Evolutionary conservation across 208 protist species (phyloP).

Genomic region (Kentomonas sorsogonicus): DNA sequence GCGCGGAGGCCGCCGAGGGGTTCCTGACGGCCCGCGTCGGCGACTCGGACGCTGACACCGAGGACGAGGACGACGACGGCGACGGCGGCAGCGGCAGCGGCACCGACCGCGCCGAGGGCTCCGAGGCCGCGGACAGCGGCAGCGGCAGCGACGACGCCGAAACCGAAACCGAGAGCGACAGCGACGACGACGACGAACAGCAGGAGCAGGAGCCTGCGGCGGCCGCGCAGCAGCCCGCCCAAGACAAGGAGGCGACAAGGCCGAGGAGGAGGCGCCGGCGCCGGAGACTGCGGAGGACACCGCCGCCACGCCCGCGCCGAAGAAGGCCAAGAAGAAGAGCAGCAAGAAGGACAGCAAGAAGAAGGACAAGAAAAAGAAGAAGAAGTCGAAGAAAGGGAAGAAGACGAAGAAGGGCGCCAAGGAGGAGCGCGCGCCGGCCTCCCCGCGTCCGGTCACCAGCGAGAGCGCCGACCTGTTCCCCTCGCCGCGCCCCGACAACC

Average conservation of each 20-base stretch:
- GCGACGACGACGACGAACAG: neutral
- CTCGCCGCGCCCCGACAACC: neutral
- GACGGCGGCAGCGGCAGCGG: neutral
- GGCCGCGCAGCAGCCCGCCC: neutral
- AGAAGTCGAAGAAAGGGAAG: no score
- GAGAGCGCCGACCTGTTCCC: slow-evolving; percentile 6
- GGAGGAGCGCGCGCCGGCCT: neutral
- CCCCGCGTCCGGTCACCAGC: neutral
- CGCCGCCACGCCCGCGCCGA: neutral
- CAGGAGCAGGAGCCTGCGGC: neutral
- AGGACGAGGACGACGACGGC: neutral
- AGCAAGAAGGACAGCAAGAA: neutral
- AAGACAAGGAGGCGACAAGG: slow-evolving; percentile 3
- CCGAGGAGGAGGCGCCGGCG: slow-evolving; percentile 3
- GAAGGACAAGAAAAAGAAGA: neutral
- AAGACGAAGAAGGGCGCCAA: neutral
- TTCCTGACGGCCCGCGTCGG: no score
- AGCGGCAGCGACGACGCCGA: neutral
- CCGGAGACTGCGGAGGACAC: slow-evolving; percentile 4
- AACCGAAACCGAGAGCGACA: neutral
- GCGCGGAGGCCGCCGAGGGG: neutral
- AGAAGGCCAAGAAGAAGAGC: slow-evolving; percentile 10
- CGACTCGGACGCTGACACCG: no score
- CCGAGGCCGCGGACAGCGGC: neutral
- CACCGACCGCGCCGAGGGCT: slow-evolving; percentile 10